Evolutionary conservation across 768 basidiomycete genomes (phyloP), one percentile per base, ranked within the genome.

Genomic region (Asterophora parasitica): DNA sequence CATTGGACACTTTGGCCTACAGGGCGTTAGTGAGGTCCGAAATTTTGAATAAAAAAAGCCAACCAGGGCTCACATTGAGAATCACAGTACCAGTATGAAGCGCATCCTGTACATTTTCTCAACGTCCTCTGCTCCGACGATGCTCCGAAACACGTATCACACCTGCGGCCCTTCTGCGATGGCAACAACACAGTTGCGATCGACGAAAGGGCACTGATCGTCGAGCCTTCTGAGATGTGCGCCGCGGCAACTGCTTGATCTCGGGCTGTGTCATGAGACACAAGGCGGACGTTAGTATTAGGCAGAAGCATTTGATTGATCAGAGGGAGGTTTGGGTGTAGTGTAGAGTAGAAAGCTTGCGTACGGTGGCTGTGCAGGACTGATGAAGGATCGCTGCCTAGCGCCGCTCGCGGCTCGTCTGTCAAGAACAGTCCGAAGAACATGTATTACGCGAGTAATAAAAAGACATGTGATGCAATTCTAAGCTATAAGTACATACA

Each of bases 11-110:
- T 65, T 60, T 92, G 88, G 65, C 88, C 88, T 90, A 26, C 26
- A 54, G 17, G 41, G 39, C 35, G 41, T 40, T 46, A 35, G 35
- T 19, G 27, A 27, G 19, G 8, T 40, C n/a, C 15, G n/a, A 17
- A 32, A n/a, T n/a, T n/a, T n/a, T n/a, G n/a, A n/a, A n/a, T n/a
- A n/a, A 4, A 38, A 36, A 15, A 39, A 27, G 8, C 13, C 7
- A 15, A 31, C 44, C 38, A 50, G 41, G 43, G 38, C 78, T 63
- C 61, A 89, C 88, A 92, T 62, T 68, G 55, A 17, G 68, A 52
- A 52, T 76, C 73, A 55, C 88, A 92, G 58, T 92, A 92, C 77
- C 79, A 88, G 59, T 83, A 86, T 0, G 76, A 73, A 12, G 73
- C 76, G 54, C 88, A 90, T 10, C 81, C 79, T 4, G 78, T 73